These are phyloP conservation scores for Podospora fimiseda DNA, from an alignment of 495 filamentous ascomycete genomes.

Conservation along the genomic window DNA sequence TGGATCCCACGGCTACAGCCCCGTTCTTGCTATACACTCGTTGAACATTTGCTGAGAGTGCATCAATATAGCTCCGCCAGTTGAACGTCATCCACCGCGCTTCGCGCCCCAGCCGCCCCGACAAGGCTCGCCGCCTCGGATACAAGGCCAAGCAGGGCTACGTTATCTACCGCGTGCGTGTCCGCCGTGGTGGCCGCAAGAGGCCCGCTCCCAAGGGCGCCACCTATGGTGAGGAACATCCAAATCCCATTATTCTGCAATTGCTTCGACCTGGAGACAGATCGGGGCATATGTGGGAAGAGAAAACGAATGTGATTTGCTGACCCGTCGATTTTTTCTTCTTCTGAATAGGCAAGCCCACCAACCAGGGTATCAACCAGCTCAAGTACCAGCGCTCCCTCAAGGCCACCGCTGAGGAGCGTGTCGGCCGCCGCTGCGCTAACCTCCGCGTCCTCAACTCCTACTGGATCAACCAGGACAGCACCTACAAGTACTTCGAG, in stretches of 20 bases:
- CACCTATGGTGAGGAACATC: slow-evolving; percentile 72
- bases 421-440: slow-evolving; percentile 96
- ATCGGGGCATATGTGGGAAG: not conserved
- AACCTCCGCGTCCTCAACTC: slow-evolving; percentile 99
- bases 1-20: slow-evolving; percentile 1
- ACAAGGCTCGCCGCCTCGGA: slow-evolving; percentile 98
- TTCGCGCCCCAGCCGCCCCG: slow-evolving; percentile 93
- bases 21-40: slow-evolving; percentile 88
- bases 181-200: slow-evolving; percentile 97
- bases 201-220: slow-evolving; percentile 92
- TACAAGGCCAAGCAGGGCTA: slow-evolving; percentile 99
- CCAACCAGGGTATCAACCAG: slow-evolving; percentile 99
- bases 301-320: slow-evolving; percentile 3
- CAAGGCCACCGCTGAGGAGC: slow-evolving; percentile 95
- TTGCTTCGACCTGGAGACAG: not conserved
- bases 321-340: slow-evolving; percentile 10
- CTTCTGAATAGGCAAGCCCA: slow-evolving; percentile 75
- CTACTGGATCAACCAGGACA: slow-evolving; percentile 99
- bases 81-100: slow-evolving; percentile 98
- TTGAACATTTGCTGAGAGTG: slow-evolving; percentile 99
- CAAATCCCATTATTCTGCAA: not conserved
- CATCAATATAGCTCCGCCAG: slow-evolving; percentile 98
- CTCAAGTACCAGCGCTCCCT: slow-evolving; percentile 99
- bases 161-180: slow-evolving; percentile 98
- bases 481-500: slow-evolving; percentile 99